Evolutionary conservation across 257 asterid species (phyloP), one percentile per base, ranked within the genome.

Genomic region (Coffea eugenioides): DNA sequence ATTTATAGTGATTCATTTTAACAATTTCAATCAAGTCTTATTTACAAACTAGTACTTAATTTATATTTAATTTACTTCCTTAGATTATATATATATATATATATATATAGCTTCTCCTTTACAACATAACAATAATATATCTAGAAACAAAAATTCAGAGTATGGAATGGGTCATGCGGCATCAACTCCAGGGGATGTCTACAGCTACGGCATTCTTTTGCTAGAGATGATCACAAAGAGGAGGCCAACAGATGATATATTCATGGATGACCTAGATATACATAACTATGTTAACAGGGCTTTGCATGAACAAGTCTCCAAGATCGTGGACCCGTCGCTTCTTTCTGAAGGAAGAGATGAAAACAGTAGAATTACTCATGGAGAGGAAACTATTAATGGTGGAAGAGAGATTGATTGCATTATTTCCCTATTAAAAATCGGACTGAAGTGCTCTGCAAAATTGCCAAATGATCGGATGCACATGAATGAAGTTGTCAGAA

Each of bases 171-270:
- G 52, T 20, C 52, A 3, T 23, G 2, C 27, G 14, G n/a, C 52
- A 69, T 69, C 54, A 23, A 69, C 49, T 36, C 51, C 2, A 36
- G 73, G 73, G 73, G 73, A 69, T 69, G 73, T 69, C 2, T 69
- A 69, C 9, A 36, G 51, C 4, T 69, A 69, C 11, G 73, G 73
- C 4, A 69, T 69, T 39, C 21, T 69, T 13, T 69, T 69, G 49
- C 49, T 69, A 21, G 73, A 69, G 73, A 36, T 69, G 73, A 6
- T 69, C 1, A 69, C 73, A 69, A 11, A 11, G 14, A 69, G 18
- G 20, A 69, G 73, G n/a, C 73, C 73, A 39, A 69, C 74, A 43
- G 52, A 69, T 41, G 74, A 39, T 39, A 48, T 23, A 3, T 69
- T 69, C 41, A 48, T 16, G 5, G 74, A 12, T 43, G 74, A 10